phyloP scores from a whole-genome alignment of 352 stramenopile genomes.

The Phytophthora sojae region DNA sequence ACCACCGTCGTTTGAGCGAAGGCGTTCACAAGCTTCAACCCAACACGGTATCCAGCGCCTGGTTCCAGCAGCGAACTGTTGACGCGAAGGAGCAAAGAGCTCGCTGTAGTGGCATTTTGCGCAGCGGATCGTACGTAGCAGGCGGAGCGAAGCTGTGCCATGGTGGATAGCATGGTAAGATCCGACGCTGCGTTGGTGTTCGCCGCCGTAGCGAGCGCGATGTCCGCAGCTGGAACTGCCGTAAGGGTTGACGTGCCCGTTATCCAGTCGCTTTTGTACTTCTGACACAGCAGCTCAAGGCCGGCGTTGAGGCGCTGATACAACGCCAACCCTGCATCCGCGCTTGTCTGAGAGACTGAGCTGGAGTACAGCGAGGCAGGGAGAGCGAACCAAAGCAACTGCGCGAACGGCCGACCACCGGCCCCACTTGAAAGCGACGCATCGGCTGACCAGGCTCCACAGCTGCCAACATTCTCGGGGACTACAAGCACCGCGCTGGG shows the following conservation, averaged over 20 bases:
- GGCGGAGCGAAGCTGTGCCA: conserved; percentile 53
- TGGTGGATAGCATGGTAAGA: conserved; percentile 40
- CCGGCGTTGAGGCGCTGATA: conserved; percentile 42
- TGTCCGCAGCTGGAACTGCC: conserved; percentile 39
- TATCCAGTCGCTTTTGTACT: conserved; percentile 57
- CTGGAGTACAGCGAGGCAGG: conserved; percentile 35
- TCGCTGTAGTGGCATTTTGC: conserved; percentile 27
- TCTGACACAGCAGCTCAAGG: conserved; percentile 50
- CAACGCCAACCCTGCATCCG: conserved; percentile 20
- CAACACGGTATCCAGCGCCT: conserved; percentile 52
- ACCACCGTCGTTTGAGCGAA: conserved; percentile 46
- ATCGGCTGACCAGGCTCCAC: conserved; percentile 59
- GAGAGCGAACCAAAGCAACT: conserved; percentile 53
- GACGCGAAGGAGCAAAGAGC: conserved; percentile 43
- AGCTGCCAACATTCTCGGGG: conserved; percentile 69
- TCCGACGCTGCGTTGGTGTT: conserved; percentile 25
- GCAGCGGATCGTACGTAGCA: conserved; percentile 62
- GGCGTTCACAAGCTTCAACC: conserved; percentile 64
- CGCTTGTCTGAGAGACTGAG: conserved; percentile 14
- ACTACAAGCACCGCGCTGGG: conserved; percentile 54
- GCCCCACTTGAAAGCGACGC: conserved; percentile 62
- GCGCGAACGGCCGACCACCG: conserved; percentile 54
- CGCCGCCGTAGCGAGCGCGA: conserved; percentile 18
- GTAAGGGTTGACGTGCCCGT: conserved; percentile 38
- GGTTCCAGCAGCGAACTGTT: conserved; percentile 55